Conservation (phyloP, 1,139 yeast genomes). For the Geotrichum carabidarum region DNA sequence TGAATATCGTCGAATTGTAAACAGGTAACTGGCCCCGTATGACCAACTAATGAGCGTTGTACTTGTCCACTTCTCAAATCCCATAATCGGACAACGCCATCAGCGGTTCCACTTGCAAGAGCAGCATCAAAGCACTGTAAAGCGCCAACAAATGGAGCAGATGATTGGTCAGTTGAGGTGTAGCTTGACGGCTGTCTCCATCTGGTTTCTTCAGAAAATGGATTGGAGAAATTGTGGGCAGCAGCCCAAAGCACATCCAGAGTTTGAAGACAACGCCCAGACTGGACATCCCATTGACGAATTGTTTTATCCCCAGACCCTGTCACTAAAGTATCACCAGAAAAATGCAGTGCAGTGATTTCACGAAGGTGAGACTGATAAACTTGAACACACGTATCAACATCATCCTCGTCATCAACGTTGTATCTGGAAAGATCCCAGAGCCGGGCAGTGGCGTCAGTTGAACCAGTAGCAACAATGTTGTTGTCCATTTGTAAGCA, state of each 20-base stretch:
- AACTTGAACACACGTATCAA: slow-evolving; percentile 41
- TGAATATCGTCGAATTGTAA: slow-evolving; percentile 62
- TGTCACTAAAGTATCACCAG: slow-evolving; percentile 47
- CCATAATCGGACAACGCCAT: slow-evolving; percentile 71
- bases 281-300: slow-evolving; percentile 54
- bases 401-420: slow-evolving; percentile 26
- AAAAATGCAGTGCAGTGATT: slow-evolving; percentile 55
- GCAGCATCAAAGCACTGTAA: slow-evolving; percentile 67
- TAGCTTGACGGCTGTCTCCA: slow-evolving; percentile 24
- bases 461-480: slow-evolving; percentile 55
- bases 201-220: slow-evolving; percentile 23
- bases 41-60: slow-evolving; percentile 61
- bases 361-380: slow-evolving; percentile 62
- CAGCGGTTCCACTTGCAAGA: slow-evolving; percentile 70
- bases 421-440: slow-evolving; percentile 48
- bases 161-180: slow-evolving; percentile 5
- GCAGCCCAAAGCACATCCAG: slow-evolving; percentile 58
- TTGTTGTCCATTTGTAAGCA: slow-evolving; percentile 55
- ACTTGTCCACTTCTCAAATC: slow-evolving; percentile 67
- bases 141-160: slow-evolving; percentile 49
- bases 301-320: slow-evolving; percentile 57
- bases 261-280: slow-evolving; percentile 57
- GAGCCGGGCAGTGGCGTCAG: slow-evolving; percentile 55
- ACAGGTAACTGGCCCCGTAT: slow-evolving; percentile 63
- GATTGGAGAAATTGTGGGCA: slow-evolving; percentile 29